These are phyloP conservation scores for Fusarium cicatricum DNA, from an alignment of 2,329 filamentous ascomycete genomes.

Conservation along the genomic window DNA sequence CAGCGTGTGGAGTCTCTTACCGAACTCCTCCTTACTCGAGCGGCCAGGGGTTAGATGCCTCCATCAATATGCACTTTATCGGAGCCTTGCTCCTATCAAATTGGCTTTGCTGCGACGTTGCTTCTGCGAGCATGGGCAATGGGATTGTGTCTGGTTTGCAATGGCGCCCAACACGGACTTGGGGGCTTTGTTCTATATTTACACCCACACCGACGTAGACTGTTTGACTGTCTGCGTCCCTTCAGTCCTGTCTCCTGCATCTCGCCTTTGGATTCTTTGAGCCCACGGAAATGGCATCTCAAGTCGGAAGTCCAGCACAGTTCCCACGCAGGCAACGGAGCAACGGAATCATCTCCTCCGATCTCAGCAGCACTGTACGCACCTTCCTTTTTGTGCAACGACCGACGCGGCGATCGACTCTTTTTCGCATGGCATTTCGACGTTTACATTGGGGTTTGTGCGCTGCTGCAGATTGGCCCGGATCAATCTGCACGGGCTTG, in stretches of 20 bases:
- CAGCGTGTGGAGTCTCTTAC: conserved; percentile 17
- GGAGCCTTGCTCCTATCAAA: conserved; percentile 17
- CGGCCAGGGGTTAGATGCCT: background rate
- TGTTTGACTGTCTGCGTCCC: conserved; percentile 12
- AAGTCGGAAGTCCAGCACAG: background rate
- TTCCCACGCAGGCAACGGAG: conserved; percentile 1
- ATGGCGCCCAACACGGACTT: conserved; percentile 17
- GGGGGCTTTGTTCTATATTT: conserved; percentile 27
- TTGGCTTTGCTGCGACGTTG: conserved; percentile 2
- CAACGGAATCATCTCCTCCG: background rate
- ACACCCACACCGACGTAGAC: conserved; percentile 21
- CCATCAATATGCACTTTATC: conserved; percentile 13
- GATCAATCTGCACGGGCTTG: conserved; percentile 6
- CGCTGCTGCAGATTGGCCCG: conserved; percentile 1
- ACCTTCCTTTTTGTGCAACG: conserved; percentile 11
- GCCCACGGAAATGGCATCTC: conserved; percentile 6
- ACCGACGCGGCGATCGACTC: conserved; percentile 1
- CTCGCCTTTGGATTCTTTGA: conserved; percentile 8
- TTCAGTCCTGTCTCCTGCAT: conserved; percentile 3
- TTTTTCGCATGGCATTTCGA: conserved; percentile 4
- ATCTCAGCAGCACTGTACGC: conserved; percentile 8
- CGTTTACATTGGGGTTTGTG: conserved; percentile 9
- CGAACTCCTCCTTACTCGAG: conserved; percentile 14
- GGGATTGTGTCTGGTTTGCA: conserved; percentile 10
- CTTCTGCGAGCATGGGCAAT: conserved; percentile 5